Evolutionary conservation across 768 basidiomycete species (phyloP).

Genomic region (Mycena crocata): DNA sequence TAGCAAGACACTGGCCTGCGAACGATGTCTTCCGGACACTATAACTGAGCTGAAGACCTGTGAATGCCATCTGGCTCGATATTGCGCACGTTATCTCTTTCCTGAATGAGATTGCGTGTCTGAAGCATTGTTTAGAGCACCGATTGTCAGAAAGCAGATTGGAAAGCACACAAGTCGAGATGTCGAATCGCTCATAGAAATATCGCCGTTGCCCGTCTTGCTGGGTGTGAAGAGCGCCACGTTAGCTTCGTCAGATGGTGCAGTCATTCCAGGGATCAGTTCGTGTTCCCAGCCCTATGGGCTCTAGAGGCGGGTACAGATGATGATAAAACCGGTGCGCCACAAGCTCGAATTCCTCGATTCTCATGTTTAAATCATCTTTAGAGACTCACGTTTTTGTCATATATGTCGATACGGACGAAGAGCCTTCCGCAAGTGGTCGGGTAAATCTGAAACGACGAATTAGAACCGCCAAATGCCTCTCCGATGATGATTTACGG

Average conservation of each 20-base stretch:
- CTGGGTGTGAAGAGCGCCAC: constrained; percentile 7
- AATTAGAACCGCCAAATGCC: constrained; percentile 11
- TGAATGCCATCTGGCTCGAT: constrained; percentile 6
- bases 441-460: neutral
- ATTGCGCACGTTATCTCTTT: neutral
- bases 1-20: neutral
- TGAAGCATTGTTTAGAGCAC: neutral
- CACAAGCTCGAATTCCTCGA: neutral
- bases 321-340: constrained; percentile 9
- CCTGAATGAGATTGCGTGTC: neutral
- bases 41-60: neutral
- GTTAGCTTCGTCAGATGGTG: constrained; percentile 8
- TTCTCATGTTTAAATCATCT: neutral
- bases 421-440: constrained; percentile 5
- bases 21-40: constrained; percentile 10
- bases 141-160: constrained; percentile 6
- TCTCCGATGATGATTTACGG: constrained; percentile 5
- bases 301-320: constrained; percentile 17
- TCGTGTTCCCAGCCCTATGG: constrained; percentile 3
- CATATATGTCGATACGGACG: constrained; percentile 13
- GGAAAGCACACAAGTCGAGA: constrained; percentile 5
- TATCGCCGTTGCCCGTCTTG: neutral
- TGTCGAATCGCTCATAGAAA: constrained; percentile 9
- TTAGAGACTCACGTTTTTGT: constrained; percentile 8
- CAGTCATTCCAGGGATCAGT: constrained; percentile 12